Evolutionary conservation across 2,329 filamentous ascomycete species (phyloP).

Genomic region (Hypoxylon sp.): DNA sequence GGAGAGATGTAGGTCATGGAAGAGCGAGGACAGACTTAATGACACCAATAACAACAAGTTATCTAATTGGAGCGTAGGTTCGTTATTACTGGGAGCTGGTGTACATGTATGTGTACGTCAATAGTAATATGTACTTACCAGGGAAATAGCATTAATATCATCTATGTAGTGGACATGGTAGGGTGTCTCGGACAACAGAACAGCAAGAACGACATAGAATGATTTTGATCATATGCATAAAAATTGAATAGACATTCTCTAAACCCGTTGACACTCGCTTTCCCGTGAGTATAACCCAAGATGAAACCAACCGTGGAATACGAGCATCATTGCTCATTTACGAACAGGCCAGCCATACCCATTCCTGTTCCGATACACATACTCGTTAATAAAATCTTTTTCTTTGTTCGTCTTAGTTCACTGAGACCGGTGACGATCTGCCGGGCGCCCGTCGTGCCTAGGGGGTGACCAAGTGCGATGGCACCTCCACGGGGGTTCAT

Average conservation of each 20-base stretch:
- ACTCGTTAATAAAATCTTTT: conserved; percentile 91
- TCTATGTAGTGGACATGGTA: not conserved
- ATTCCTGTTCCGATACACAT: conserved; percentile 86
- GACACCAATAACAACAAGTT: conserved; percentile 6
- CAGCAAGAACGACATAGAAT: not conserved
- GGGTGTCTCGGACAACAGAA: not conserved
- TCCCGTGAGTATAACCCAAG: not conserved
- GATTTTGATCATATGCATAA: conserved; percentile 16
- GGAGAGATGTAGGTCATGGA: not conserved
- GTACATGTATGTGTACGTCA: not conserved
- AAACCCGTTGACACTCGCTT: not conserved
- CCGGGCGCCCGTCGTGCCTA: conserved; percentile 82
- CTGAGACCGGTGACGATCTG: conserved; percentile 93
- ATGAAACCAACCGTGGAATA: not conserved
- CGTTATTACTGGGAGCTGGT: not conserved
- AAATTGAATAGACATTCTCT: not conserved
- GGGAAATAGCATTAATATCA: not conserved
- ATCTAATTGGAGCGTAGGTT: not conserved
- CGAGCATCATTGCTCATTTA: conserved; percentile 67
- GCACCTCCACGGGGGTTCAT: conserved; percentile 87
- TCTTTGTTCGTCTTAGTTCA: conserved; percentile 85
- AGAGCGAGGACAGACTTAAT: conserved; percentile 5
- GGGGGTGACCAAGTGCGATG: conserved; percentile 85
- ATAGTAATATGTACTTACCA: not conserved
- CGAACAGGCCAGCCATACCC: conserved; percentile 77